These are phyloP conservation scores for Tylopilus sp. DNA, from an alignment of 768 basidiomycete genomes.

Conservation along the genomic window DNA sequence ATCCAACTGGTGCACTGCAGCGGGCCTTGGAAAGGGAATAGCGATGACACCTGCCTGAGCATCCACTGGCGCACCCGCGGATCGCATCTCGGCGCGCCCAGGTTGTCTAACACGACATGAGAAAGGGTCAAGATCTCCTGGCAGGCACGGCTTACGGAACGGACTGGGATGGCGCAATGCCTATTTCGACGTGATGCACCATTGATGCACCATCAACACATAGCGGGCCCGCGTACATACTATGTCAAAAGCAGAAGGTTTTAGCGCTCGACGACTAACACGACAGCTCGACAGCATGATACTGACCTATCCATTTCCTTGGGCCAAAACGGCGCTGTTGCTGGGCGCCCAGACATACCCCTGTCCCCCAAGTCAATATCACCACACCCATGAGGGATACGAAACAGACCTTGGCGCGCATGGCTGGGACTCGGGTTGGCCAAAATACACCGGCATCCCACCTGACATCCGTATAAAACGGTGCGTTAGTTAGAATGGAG, in stretches of 20 bases:
- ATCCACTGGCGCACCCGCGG: not conserved
- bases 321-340: not conserved
- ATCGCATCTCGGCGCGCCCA: not conserved
- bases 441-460: not conserved
- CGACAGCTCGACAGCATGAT: not conserved
- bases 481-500: not conserved
- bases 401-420: constrained; percentile 5
- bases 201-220: not conserved
- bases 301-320: constrained; percentile 5
- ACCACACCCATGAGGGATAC: not conserved
- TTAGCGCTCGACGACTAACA: not conserved
- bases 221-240: not conserved
- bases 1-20: not conserved
- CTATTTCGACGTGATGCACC: not conserved
- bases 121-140: not conserved
- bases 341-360: not conserved
- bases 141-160: not conserved
- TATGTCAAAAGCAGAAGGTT: not conserved
- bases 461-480: constrained; percentile 3
- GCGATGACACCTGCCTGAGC: not conserved
- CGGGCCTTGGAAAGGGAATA: not conserved
- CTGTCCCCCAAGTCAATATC: constrained; percentile 6
- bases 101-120: constrained; percentile 5
- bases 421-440: not conserved
- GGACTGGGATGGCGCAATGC: not conserved